These are phyloP conservation scores for Davidsoniella eucalypti DNA, from an alignment of 2,329 filamentous ascomycete genomes.

Conservation along the genomic window DNA sequence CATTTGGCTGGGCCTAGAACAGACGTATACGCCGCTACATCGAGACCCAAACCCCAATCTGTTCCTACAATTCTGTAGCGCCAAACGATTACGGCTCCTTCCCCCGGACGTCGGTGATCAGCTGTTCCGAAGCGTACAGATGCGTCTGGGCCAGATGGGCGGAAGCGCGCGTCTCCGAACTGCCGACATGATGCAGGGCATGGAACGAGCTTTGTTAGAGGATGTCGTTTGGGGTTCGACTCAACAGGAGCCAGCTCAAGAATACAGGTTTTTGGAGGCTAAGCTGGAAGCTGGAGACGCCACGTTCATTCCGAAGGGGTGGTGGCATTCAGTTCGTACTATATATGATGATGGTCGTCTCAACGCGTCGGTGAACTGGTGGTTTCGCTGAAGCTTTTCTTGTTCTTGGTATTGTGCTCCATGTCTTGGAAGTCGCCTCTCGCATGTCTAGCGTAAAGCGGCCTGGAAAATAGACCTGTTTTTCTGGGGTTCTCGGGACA, in stretches of 20 bases:
- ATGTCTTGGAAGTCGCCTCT: no score
- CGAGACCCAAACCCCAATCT: slow-evolving; percentile 88
- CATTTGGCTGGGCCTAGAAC: slow-evolving; percentile 74
- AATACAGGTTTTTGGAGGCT: slow-evolving; percentile 29
- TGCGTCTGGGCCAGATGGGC: slow-evolving; percentile 19
- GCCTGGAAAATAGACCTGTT: no score
- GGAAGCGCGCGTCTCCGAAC: slow-evolving; percentile 45
- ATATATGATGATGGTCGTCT: slow-evolving; percentile 20
- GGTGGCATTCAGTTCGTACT: slow-evolving; percentile 31
- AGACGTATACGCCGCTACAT: slow-evolving; percentile 81
- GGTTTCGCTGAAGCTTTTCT: slow-evolving; percentile 22
- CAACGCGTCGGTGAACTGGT: slow-evolving; percentile 30
- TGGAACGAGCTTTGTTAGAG: slow-evolving; percentile 50
- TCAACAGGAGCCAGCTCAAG: not conserved
- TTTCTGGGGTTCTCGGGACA: no score
- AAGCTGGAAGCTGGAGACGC: slow-evolving; percentile 36
- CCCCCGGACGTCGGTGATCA: slow-evolving; percentile 43
- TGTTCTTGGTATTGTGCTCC: no score
- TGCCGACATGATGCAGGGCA: slow-evolving; percentile 80
- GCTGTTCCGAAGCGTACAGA: slow-evolving; percentile 42
- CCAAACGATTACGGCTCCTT: slow-evolving; percentile 59
- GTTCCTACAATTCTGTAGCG: slow-evolving; percentile 65
- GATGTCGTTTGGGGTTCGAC: slow-evolving; percentile 46
- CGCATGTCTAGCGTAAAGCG: no score
- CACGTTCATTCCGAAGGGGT: slow-evolving; percentile 27